A percentile compares a stretch with the other conserved stretches of the same genome.
These are phyloP conservation scores for Fusarium mundagurra DNA, from an alignment of 2,329 filamentous ascomycete species.

Conservation along the genomic window DNA sequence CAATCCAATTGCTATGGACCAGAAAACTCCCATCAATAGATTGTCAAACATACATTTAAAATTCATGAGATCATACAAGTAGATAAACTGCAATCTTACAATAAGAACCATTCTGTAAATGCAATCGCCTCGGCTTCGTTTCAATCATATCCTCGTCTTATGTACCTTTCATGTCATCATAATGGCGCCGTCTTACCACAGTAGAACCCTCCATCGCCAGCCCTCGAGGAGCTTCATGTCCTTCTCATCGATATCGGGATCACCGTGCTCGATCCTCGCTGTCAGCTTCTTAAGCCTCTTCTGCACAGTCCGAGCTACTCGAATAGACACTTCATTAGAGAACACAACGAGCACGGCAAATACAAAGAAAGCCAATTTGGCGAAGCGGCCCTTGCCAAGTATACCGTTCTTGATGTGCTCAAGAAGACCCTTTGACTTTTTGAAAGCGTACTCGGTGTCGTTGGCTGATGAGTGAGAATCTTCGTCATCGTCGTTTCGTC, in stretches of 20 bases:
- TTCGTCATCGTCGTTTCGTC: slow-evolving; percentile 53
- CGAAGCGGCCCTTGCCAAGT: slow-evolving; percentile 56
- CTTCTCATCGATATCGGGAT: slow-evolving; percentile 56
- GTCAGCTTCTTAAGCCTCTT: slow-evolving; percentile 61
- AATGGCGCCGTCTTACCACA: slow-evolving; percentile 50
- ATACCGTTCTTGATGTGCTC: slow-evolving; percentile 59
- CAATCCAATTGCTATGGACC: neutral
- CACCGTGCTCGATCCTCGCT: slow-evolving; percentile 58
- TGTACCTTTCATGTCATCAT: slow-evolving; percentile 21
- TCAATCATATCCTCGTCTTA: slow-evolving; percentile 46
- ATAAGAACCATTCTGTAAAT: slow-evolving; percentile 15
- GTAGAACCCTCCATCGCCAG: slow-evolving; percentile 66
- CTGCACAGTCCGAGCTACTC: slow-evolving; percentile 62
- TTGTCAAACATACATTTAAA: neutral
- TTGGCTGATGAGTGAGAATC: slow-evolving; percentile 54
- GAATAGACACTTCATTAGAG: slow-evolving; percentile 65
- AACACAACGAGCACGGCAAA: slow-evolving; percentile 68
- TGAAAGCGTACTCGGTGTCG: slow-evolving; percentile 68
- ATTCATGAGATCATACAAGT: neutral
- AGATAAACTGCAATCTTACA: slow-evolving; percentile 14
- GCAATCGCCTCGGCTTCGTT: slow-evolving; percentile 42
- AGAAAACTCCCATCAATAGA: neutral
- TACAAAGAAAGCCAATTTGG: slow-evolving; percentile 63
- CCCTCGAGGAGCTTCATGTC: slow-evolving; percentile 62
- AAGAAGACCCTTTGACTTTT: slow-evolving; percentile 60